Percentiles rank a stretch among this genome's conserved stretches.
Evolutionary conservation across 2,329 filamentous ascomycete species (phyloP).

Genomic region (Hypoxylon sp.): DNA sequence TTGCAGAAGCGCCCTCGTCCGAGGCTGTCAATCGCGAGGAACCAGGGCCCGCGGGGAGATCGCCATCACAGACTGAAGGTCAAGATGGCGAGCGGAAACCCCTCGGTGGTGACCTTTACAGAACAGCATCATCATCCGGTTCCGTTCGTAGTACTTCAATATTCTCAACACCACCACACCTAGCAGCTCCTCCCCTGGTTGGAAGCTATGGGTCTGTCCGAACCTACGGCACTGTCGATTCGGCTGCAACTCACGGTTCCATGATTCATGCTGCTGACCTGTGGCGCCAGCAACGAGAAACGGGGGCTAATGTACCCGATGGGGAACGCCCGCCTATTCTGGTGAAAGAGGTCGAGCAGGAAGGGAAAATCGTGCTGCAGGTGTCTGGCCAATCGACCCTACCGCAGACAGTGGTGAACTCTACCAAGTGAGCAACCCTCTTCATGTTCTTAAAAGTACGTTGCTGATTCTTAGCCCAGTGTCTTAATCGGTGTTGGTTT

Average conservation of each 20-base stretch:
- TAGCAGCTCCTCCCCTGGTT: constrained; percentile 76
- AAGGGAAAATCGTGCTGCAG: constrained; percentile 84
- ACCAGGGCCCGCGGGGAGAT: constrained; percentile 37
- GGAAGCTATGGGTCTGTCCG: constrained; percentile 75
- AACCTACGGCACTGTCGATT: constrained; percentile 68
- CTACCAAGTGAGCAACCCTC: constrained; percentile 72
- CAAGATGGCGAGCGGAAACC: constrained; percentile 59
- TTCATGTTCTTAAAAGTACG: not conserved
- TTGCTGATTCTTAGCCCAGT: constrained; percentile 50
- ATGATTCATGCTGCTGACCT: constrained; percentile 65
- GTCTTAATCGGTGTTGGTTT: constrained; percentile 91
- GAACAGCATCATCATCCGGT: constrained; percentile 48
- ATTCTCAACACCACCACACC: constrained; percentile 69
- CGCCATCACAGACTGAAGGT: constrained; percentile 36
- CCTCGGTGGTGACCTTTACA: constrained; percentile 58
- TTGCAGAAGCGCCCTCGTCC: constrained; percentile 56
- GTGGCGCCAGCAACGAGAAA: constrained; percentile 67
- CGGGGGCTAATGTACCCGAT: constrained; percentile 61
- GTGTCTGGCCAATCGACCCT: constrained; percentile 95
- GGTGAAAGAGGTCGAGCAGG: constrained; percentile 90
- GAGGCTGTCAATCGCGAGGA: constrained; percentile 49
- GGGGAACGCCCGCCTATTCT: constrained; percentile 79
- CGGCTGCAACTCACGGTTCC: constrained; percentile 58
- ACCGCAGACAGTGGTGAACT: constrained; percentile 96
- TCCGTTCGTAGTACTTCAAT: constrained; percentile 60